These are phyloP conservation scores for Fusarium aywerte DNA, from an alignment of 2,329 filamentous ascomycete species.

Conservation along the genomic window DNA sequence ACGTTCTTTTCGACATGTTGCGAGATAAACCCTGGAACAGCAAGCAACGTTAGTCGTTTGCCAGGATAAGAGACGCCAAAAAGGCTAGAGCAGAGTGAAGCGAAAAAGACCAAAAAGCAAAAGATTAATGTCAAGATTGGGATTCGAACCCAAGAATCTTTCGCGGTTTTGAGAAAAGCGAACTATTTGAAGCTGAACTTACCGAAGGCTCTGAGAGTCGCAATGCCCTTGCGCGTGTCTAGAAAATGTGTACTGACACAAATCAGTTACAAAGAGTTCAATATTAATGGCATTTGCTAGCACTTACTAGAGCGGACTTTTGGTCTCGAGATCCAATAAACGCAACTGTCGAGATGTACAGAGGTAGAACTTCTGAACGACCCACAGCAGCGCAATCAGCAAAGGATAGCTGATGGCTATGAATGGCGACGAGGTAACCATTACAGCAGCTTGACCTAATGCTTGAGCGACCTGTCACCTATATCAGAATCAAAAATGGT, in stretches of 20 bases:
- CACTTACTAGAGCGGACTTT: conserved; percentile 58
- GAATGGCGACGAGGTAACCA: conserved; percentile 56
- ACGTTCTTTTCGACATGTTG: conserved; percentile 55
- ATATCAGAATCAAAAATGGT: background rate
- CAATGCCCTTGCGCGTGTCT: conserved; percentile 65
- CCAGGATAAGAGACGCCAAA: no score
- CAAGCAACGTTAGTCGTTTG: no score
- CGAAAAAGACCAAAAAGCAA: no score
- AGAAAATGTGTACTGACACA: conserved; percentile 60
- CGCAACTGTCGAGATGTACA: conserved; percentile 70
- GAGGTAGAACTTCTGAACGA: conserved; percentile 68
- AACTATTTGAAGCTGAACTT: no score
- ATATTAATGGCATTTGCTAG: rapidly evolving
- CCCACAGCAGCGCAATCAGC: conserved; percentile 58
- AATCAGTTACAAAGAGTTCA: background rate
- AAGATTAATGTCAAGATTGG: no score
- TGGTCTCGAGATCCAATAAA: conserved; percentile 69
- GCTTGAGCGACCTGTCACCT: background rate
- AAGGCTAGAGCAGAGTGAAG: no score
- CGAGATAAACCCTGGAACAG: background rate
- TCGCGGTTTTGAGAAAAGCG: no score
- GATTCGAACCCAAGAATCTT: no score
- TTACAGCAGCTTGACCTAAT: conserved; percentile 53
- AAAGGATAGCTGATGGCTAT: conserved; percentile 63
- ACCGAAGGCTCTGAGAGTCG: conserved; percentile 66